phyloP scores from a whole-genome alignment of 257 asterid genomes.

The Nicotiana noctiflora region DNA sequence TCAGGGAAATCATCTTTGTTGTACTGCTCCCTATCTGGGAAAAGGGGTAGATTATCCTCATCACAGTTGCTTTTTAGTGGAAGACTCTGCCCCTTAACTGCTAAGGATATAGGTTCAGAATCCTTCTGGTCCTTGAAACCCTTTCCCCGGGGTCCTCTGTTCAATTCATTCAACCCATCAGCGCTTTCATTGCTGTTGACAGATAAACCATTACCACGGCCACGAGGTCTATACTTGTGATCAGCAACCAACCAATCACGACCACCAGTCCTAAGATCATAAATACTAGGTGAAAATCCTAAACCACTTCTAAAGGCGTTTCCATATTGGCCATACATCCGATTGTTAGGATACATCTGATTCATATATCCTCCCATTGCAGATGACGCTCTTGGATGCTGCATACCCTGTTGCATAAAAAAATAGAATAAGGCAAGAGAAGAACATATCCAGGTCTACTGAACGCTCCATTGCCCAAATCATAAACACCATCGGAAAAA shows the following conservation, averaged over 20 bases:
- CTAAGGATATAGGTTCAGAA: slow-evolving; percentile 22
- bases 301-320: slow-evolving; percentile 21
- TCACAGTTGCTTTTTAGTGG: slow-evolving; percentile 18
- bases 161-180: slow-evolving; percentile 38
- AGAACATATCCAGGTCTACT: neutral
- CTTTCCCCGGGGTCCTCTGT: slow-evolving; percentile 36
- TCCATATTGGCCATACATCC: slow-evolving; percentile 29
- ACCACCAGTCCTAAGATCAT: slow-evolving; percentile 17
- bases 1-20: slow-evolving; percentile 32
- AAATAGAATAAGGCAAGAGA: neutral
- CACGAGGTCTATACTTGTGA: slow-evolving; percentile 27
- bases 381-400: slow-evolving; percentile 21
- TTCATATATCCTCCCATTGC: slow-evolving; percentile 25
- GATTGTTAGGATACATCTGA: slow-evolving; percentile 24
- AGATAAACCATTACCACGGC: slow-evolving; percentile 19
- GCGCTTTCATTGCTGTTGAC: slow-evolving; percentile 15
- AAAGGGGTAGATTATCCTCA: slow-evolving; percentile 20
- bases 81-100: slow-evolving; percentile 30
- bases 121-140: slow-evolving; percentile 27
- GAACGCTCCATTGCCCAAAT: neutral
- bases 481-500: neutral
- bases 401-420: slow-evolving; percentile 25
- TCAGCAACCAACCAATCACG: slow-evolving; percentile 31
- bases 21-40: slow-evolving; percentile 27
- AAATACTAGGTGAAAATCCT: slow-evolving; percentile 16